Evolutionary conservation across 2,329 filamentous ascomycete species (phyloP).

Genomic region (Fusarium sulawesiense): DNA sequence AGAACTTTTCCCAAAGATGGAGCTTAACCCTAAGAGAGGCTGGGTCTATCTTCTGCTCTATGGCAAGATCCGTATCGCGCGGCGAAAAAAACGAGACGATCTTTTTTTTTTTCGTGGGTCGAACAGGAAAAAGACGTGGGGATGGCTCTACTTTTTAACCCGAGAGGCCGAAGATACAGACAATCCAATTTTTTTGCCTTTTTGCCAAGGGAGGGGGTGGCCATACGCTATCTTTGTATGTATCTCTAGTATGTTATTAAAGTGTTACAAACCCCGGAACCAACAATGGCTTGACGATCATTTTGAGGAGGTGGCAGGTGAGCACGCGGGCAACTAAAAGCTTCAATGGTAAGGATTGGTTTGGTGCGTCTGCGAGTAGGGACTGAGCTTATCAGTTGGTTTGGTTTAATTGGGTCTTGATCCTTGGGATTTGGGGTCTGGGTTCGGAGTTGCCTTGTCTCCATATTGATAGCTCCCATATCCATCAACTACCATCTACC

Average conservation of each 20-base stretch:
- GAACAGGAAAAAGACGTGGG: slow-evolving; percentile 12
- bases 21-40: slow-evolving; percentile 15
- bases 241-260: background rate
- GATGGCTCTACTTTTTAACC: slow-evolving; percentile 31
- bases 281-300: background rate
- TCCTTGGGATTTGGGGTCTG: background rate
- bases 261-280: background rate
- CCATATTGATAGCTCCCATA: background rate
- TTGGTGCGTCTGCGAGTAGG: background rate
- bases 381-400: slow-evolving; percentile 26
- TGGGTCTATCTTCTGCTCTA: background rate
- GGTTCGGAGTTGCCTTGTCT: slow-evolving; percentile 14
- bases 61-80: background rate
- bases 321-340: slow-evolving; percentile 5
- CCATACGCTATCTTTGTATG: background rate
- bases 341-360: background rate
- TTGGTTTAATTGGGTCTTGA: background rate
- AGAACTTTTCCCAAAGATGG: slow-evolving; percentile 14
- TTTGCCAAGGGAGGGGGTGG: background rate
- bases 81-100: slow-evolving; percentile 20
- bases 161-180: slow-evolving; percentile 6
- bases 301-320: slow-evolving; percentile 10
- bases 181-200: slow-evolving; percentile 4
- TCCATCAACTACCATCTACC: too few species aligned
- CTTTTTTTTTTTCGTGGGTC: slow-evolving; percentile 26